Conservation (phyloP, 768 basidiomycete species). For the Mycena capillaripes region DNA sequence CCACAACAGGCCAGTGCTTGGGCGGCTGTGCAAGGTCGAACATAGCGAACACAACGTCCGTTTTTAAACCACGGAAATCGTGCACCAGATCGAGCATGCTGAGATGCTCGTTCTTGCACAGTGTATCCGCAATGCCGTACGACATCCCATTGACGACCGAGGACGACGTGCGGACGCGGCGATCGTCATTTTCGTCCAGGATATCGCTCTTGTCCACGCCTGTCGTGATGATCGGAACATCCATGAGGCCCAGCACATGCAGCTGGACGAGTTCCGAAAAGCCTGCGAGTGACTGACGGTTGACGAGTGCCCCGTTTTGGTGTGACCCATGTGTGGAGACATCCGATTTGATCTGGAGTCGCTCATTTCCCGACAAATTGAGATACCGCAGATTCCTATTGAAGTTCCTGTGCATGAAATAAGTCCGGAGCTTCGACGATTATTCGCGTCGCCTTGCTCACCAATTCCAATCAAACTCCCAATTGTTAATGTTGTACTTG, state of each 20-base stretch:
- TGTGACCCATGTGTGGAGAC: conserved; percentile 50
- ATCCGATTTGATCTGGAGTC: conserved; percentile 93
- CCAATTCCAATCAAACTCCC: conserved; percentile 99
- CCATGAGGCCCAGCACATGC: conserved; percentile 96
- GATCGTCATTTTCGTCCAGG: conserved; percentile 88
- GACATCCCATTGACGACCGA: conserved; percentile 93
- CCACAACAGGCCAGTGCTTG: conserved; percentile 55
- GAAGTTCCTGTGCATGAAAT: conserved; percentile 83
- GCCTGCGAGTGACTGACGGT: conserved; percentile 72
- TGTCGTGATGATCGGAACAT: conserved; percentile 85
- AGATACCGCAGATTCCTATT: conserved; percentile 94
- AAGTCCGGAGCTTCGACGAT: not conserved
- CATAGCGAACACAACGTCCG: conserved; percentile 95
- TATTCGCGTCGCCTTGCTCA: conserved; percentile 56
- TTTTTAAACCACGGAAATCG: conserved; percentile 80
- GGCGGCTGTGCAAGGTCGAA: conserved; percentile 82
- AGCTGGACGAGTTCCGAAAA: conserved; percentile 91
- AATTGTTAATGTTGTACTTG: conserved; percentile 98
- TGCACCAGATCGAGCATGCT: conserved; percentile 95
- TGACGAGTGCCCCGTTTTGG: conserved; percentile 43
- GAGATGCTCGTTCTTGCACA: conserved; percentile 84
- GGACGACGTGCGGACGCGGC: conserved; percentile 91
- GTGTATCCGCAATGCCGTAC: conserved; percentile 95
- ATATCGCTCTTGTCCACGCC: conserved; percentile 75
- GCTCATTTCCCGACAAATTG: conserved; percentile 97